These are phyloP conservation scores for Annona squamosa DNA, from an alignment of 164 flowering plant species.

Conservation along the genomic window DNA sequence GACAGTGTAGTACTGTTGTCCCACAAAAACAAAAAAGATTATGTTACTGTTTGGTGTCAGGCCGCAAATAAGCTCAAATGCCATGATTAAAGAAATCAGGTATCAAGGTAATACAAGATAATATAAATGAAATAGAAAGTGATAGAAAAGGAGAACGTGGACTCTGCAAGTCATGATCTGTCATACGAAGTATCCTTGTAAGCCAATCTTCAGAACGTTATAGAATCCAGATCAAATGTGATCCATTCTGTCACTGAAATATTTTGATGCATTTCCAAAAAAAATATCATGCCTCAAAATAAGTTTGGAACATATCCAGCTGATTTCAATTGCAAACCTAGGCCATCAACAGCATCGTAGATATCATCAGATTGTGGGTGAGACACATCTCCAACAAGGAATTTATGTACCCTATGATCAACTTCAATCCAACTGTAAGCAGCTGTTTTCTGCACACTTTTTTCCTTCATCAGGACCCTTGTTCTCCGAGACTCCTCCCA, in stretches of 20 bases:
- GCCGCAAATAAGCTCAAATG: too few relatives aligned
- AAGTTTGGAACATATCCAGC: slow-evolving; percentile 8
- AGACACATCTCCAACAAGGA: slow-evolving; percentile 31
- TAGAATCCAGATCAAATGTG: background rate
- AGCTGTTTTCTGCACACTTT: slow-evolving; percentile 30
- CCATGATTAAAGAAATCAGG: too few relatives aligned
- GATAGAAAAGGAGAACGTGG: background rate
- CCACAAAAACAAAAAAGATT: too few relatives aligned
- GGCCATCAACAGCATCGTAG: slow-evolving; percentile 21
- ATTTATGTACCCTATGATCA: slow-evolving; percentile 32
- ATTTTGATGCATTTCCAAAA: background rate
- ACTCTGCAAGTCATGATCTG: background rate
- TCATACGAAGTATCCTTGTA: background rate
- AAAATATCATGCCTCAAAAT: slow-evolving; percentile 10
- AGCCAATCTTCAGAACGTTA: background rate
- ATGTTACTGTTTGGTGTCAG: too few relatives aligned
- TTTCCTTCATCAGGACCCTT: slow-evolving; percentile 31
- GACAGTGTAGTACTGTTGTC: too few relatives aligned
- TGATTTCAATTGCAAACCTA: slow-evolving; percentile 23
- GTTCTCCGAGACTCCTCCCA: slow-evolving; percentile 36
- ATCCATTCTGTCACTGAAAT: background rate
- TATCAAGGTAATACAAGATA: too few relatives aligned
- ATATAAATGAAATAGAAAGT: too few relatives aligned
- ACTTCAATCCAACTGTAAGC: slow-evolving; percentile 50
- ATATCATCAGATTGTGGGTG: slow-evolving; percentile 33